These are phyloP conservation scores for Rhizodiscina lignyota DNA, from an alignment of 495 filamentous ascomycete species.

Conservation along the genomic window DNA sequence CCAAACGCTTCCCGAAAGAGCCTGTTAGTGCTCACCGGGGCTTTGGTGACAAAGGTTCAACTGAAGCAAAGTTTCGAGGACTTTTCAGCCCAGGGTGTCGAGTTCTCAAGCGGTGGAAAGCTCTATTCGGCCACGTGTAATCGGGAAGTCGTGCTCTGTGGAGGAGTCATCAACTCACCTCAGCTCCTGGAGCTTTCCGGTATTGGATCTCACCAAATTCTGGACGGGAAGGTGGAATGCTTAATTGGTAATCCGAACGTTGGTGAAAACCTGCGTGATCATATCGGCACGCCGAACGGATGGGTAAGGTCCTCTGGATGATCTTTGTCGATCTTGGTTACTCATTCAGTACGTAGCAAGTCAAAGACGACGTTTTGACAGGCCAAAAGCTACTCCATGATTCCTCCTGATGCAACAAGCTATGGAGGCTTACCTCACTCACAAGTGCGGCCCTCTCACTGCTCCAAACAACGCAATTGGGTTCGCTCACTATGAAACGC, in stretches of 20 bases:
- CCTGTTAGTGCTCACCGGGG: conserved; percentile 3
- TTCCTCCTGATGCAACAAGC: neutral
- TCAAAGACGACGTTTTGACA: neutral
- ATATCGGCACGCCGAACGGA: no score
- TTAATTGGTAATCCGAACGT: conserved; percentile 4
- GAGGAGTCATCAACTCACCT: conserved; percentile 11
- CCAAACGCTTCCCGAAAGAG: neutral
- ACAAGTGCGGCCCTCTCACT: neutral
- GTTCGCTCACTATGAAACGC: no score
- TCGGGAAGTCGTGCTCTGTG: conserved; percentile 14
- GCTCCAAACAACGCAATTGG: neutral
- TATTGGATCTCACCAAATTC: conserved; percentile 12
- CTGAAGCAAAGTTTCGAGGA: conserved; percentile 9
- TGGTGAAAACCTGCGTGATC: conserved; percentile 15
- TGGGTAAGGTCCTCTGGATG: no score
- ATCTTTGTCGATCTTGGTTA: neutral
- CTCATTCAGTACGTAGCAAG: no score
- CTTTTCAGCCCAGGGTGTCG: conserved; percentile 3
- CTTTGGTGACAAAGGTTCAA: conserved; percentile 21
- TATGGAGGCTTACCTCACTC: neutral
- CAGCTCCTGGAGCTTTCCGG: conserved; percentile 17
- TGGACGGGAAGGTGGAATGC: conserved; percentile 7
- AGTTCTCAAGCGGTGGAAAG: conserved; percentile 1
- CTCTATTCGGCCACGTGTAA: conserved; percentile 7
- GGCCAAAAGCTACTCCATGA: neutral